Evolutionary conservation across 1,284 basidiomycete species (phyloP).

Genomic region (Trichosporon sp.): DNA sequence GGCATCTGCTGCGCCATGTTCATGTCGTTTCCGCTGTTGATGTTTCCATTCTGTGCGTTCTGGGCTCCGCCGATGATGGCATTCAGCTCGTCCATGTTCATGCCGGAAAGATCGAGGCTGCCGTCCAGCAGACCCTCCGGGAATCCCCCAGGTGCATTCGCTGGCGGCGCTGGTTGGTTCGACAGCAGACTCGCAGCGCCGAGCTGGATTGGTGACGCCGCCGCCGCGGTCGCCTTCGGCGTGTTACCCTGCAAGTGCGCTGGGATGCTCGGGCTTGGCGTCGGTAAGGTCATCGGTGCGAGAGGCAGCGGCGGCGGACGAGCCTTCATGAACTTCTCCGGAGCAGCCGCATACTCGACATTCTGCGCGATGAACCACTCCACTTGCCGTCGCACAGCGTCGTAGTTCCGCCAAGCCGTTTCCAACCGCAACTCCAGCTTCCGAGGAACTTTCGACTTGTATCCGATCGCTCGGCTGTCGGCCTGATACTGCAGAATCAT

Average conservation of each 20-base stretch:
- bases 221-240: slow-evolving; percentile 3
- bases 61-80: slow-evolving; percentile 21
- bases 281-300: slow-evolving; percentile 16
- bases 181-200: slow-evolving; percentile 21
- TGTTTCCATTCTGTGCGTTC: neutral
- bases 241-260: slow-evolving; percentile 10
- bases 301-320: slow-evolving; percentile 14
- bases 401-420: slow-evolving; percentile 27
- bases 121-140: slow-evolving; percentile 9
- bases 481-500: slow-evolving; percentile 28
- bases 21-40: neutral
- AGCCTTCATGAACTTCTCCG: slow-evolving; percentile 20
- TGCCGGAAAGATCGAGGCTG: slow-evolving; percentile 11
- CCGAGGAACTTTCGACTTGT: slow-evolving; percentile 12
- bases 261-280: slow-evolving; percentile 14
- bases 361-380: slow-evolving; percentile 31
- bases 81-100: slow-evolving; percentile 26
- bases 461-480: slow-evolving; percentile 19
- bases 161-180: slow-evolving; percentile 7
- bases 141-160: neutral
- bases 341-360: slow-evolving; percentile 14
- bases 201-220: slow-evolving; percentile 26
- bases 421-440: slow-evolving; percentile 24
- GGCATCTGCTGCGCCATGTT: neutral
- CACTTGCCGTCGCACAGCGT: slow-evolving; percentile 26